Evolutionary conservation across 2,329 filamentous ascomycete species (phyloP), one percentile per base, ranked within the genome.

Genomic region (Diplodia sapinea): DNA sequence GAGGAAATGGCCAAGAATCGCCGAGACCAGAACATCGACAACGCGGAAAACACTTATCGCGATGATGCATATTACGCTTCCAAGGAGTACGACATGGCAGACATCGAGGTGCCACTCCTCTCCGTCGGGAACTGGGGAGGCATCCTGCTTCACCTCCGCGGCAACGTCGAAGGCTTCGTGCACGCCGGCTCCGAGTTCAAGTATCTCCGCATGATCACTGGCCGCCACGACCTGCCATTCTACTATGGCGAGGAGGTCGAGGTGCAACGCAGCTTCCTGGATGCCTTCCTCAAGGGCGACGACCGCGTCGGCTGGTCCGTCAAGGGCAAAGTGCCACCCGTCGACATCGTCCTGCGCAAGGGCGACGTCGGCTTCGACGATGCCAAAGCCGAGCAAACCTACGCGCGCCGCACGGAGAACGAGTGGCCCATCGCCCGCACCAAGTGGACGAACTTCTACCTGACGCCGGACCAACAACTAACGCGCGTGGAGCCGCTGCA

Each of bases 61-160:
- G 88, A 91, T 68, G 83, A 91, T 0, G 74, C 79, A 0, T 90
- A 90, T 76, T 90, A 90, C 68, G 83, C 87, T 0, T 86, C 83
- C 52, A 89, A 87, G 72, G 88, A 91, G 61, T 91, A 89, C 71
- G 80, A 86, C 56, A 80, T 90, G 74, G 83, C 80, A 17, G 87
- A 91, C 69, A 90, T 92, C 50, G 81, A 89, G 68, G 88, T 91
- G 0, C 89, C 89, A 0, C 72, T 91, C 0, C 82, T 91, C 0
- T 87, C 83, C 0, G 89, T 91, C 0, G 89, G 84, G 0, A 91
- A 91, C 74, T 91, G 88, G 89, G 89, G 89, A 12, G 89, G 89
- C 1, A 91, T 91, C 57, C 76, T 89, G 4, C 82, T 92, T 1
- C 89, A 92, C 71, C 81, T 91, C 5, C 82, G 89, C 8, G 89